These are phyloP conservation scores for Sporothrix luriei DNA, from an alignment of 2,329 filamentous ascomycete species.

Conservation along the genomic window DNA sequence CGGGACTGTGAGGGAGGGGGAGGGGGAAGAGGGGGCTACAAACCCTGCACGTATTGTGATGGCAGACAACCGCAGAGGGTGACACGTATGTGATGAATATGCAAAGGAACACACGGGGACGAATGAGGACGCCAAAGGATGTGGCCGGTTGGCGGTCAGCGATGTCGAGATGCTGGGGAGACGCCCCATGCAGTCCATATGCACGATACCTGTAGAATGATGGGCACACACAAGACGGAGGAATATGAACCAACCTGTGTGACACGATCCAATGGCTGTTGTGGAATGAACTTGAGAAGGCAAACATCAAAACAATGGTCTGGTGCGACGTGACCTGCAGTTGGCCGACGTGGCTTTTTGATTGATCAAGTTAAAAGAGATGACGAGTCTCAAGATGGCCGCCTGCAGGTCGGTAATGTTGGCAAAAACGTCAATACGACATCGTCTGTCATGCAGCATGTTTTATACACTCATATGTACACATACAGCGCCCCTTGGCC, in stretches of 20 bases:
- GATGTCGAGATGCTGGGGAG: background rate
- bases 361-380: background rate
- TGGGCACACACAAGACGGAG: background rate
- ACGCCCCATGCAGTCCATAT: background rate
- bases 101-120: background rate
- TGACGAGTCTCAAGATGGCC: background rate
- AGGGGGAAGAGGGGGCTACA: too few species aligned
- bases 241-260: too few species aligned
- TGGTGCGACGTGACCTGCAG: conserved; percentile 2
- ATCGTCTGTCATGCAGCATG: background rate
- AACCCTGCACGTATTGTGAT: conserved; percentile 7
- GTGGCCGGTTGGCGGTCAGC: background rate
- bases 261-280: background rate
- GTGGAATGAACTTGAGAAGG: background rate
- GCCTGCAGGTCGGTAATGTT: background rate
- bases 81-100: conserved; percentile 12
- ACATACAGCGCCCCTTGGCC: too few species aligned
- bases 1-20: background rate
- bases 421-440: background rate
- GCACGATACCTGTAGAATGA: background rate
- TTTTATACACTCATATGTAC: too few species aligned
- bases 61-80: background rate
- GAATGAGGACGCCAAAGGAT: background rate
- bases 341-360: background rate
- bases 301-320: background rate